Base-by-base conservation (phyloP, 148 eudicot species). In the Diospyros kaki region DNA sequence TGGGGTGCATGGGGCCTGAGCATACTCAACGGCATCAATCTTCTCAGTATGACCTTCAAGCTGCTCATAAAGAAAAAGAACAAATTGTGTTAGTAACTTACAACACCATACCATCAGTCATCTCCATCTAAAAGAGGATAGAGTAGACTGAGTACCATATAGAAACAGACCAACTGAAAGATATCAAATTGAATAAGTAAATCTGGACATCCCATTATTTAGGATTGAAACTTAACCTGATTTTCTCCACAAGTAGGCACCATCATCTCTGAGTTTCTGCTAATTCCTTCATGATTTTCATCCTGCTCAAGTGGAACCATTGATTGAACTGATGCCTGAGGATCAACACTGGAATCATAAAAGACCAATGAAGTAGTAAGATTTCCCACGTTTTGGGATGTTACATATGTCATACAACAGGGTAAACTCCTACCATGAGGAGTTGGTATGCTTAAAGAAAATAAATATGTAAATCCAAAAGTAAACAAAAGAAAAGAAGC, bases 1-100 rank as follows among this genome's bases (percentile, higher is more conserved):
- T 40, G 98, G 98, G 67, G 98, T 95, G 59, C 89, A 75, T 39
- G 97, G 97, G 80, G 94, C 97, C 81, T 94, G 96, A 76, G 84
- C 87, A 83, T 77, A 85, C 66, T 78, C 86, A 77, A 79, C 63
- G 60, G 66, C 51, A 76, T 84, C 82, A 73, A 43, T 75, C 58
- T 68, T 56, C 50, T 53, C 81, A 74, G 18, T 73, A 80, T 15
- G 54, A 61, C 62, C 81, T 54, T 73, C 84, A 63, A 74, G 69
- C 83, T 84, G 84, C 76, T 67, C 45, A 65, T 39, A 69, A 43
- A 51, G 41, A 38, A 65, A 58, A 58, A 68, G 59, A 75, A 6
- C 5, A 74, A n/a, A 64, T 6, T 42, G 42, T 17, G 54, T 9
- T 65, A 12, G 6, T 13, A 38, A 69, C 55, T 68, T 17, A 11